Percentiles rank a stretch among this genome's conserved stretches.
phyloP scores from a whole-genome alignment of 208 protist species.

The Trypanosoma melophagium region DNA sequence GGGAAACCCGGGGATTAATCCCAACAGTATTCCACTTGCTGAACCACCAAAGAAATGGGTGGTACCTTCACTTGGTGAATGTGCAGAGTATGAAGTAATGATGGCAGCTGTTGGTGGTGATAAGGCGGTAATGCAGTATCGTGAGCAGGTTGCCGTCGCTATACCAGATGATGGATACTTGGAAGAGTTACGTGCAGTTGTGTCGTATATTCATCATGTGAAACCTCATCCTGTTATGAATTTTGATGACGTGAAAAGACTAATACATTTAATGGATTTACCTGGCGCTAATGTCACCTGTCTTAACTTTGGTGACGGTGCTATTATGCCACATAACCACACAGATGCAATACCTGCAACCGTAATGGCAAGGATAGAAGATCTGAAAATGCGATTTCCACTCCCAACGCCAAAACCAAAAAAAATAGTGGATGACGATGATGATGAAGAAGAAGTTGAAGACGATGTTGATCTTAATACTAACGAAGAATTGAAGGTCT shows the following conservation, averaged over 20 bases:
- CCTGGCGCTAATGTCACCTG: conserved; percentile 22
- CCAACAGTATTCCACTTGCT: conserved; percentile 28
- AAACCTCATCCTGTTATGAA: conserved; percentile 51
- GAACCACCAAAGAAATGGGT: conserved; percentile 19
- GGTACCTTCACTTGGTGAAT: conserved; percentile 10
- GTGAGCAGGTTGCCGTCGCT: conserved; percentile 40
- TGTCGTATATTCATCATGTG: conserved; percentile 46
- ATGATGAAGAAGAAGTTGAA: conserved; percentile 38
- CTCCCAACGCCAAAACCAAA: conserved; percentile 39
- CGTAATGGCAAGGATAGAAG: conserved; percentile 47
- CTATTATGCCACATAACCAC: conserved; percentile 37
- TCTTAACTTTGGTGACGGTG: conserved; percentile 38
- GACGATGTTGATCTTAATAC: conserved; percentile 34
- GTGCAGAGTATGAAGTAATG: conserved; percentile 11
- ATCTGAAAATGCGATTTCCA: conserved; percentile 59
- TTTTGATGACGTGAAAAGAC: conserved; percentile 61
- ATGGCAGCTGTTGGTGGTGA: conserved; percentile 17
- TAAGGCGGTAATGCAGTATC: conserved; percentile 25
- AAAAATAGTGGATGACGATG: conserved; percentile 22
- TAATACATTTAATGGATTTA: conserved; percentile 44
- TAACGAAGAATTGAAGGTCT: conserved; percentile 62
- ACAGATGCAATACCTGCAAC: conserved; percentile 36
- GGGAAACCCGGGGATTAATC: conserved; percentile 25
- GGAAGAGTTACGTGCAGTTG: conserved; percentile 36
- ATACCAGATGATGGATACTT: conserved; percentile 43